Percentiles rank a stretch among this genome's conserved stretches.
These are phyloP conservation scores for Lactarius hengduanensis DNA, from an alignment of 768 basidiomycete genomes.

Conservation along the genomic window DNA sequence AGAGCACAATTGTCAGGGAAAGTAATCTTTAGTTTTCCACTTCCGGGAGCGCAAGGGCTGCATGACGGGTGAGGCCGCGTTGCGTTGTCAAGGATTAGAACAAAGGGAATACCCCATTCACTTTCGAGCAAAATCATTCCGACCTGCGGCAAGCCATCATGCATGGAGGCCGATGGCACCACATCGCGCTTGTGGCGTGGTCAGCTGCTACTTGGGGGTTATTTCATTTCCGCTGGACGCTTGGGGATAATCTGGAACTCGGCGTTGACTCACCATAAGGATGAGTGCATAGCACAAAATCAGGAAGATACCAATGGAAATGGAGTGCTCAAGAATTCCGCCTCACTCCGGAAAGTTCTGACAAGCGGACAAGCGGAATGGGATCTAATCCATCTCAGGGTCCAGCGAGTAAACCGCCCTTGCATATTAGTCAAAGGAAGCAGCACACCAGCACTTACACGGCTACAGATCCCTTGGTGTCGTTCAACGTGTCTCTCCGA, in stretches of 20 bases:
- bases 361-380: slow-evolving; percentile 4
- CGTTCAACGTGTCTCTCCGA: background rate
- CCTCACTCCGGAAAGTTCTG: slow-evolving; percentile 5
- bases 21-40: slow-evolving; percentile 4
- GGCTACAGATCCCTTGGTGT: slow-evolving; percentile 16
- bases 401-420: background rate
- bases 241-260: slow-evolving; percentile 14
- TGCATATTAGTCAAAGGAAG: slow-evolving; percentile 23
- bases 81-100: slow-evolving; percentile 7
- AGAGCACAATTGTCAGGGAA: background rate
- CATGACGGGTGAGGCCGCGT: background rate
- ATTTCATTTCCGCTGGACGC: slow-evolving; percentile 19
- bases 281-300: slow-evolving; percentile 5
- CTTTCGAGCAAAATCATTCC: slow-evolving; percentile 1
- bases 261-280: slow-evolving; percentile 10
- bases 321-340: background rate
- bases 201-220: slow-evolving; percentile 19
- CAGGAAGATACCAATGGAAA: slow-evolving; percentile 17
- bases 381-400: slow-evolving; percentile 3
- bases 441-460: background rate
- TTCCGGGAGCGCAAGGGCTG: slow-evolving; percentile 1
- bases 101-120: background rate
- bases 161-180: slow-evolving; percentile 14
- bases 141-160: slow-evolving; percentile 9
- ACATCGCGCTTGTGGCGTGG: slow-evolving; percentile 25